Conservation (phyloP, 352 stramenopile species). For the Globisporangium nunn region DNA sequence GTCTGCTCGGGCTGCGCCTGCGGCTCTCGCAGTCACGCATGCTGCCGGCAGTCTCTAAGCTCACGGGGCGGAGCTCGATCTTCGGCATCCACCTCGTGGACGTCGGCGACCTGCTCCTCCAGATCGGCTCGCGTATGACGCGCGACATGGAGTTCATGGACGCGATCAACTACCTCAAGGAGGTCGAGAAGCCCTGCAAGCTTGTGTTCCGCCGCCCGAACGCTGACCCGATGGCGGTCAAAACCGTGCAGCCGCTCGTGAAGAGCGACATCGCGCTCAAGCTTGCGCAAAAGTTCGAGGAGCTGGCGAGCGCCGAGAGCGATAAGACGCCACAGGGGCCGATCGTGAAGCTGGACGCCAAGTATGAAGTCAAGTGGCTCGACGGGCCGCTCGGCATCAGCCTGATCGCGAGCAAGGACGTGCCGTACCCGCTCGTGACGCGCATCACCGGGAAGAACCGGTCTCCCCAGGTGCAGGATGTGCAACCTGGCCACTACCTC, state of each 20-base stretch:
- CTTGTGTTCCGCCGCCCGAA: slow-evolving; percentile 67
- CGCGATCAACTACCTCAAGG: slow-evolving; percentile 78
- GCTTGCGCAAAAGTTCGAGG: slow-evolving; percentile 69
- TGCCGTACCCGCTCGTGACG: slow-evolving; percentile 80
- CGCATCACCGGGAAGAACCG: slow-evolving; percentile 86
- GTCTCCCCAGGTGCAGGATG: slow-evolving; percentile 80
- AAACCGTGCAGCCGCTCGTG: slow-evolving; percentile 62
- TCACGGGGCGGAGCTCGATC: slow-evolving; percentile 82
- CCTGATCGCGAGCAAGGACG: slow-evolving; percentile 84
- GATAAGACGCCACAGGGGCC: slow-evolving; percentile 61
- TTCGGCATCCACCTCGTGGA: slow-evolving; percentile 82
- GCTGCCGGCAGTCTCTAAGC: slow-evolving; percentile 76
- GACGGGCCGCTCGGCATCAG: slow-evolving; percentile 82
- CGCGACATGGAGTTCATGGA: slow-evolving; percentile 82
- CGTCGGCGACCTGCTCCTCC: slow-evolving; percentile 70
- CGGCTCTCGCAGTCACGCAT: slow-evolving; percentile 77
- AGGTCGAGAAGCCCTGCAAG: slow-evolving; percentile 66
- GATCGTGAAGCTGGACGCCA: slow-evolving; percentile 70
- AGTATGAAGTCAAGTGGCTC: slow-evolving; percentile 86
- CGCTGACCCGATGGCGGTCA: slow-evolving; percentile 73
- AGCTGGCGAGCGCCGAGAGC: slow-evolving; percentile 58
- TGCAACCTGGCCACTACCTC: slow-evolving; percentile 82
- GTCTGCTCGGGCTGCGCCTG: slow-evolving; percentile 63
- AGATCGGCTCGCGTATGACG: slow-evolving; percentile 62
- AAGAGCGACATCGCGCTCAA: slow-evolving; percentile 66